Evolutionary conservation across 2,329 filamentous ascomycete genomes (phyloP).

Genomic region (Cytospora schulzeri): DNA sequence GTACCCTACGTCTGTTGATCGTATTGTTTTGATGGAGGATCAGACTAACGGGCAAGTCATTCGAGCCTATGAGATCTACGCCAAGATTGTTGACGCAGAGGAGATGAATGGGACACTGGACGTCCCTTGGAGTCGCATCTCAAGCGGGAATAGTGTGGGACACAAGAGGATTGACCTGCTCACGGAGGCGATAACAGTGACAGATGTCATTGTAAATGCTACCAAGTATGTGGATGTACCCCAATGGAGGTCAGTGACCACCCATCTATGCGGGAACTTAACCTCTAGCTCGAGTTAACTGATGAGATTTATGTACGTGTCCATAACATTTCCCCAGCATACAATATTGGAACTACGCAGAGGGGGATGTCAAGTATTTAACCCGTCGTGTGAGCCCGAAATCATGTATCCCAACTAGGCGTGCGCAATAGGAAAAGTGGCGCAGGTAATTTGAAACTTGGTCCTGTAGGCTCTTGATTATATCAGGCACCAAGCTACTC

Average conservation of each 20-base stretch:
- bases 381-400: no score
- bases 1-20: slow-evolving; percentile 29
- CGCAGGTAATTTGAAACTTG: no score
- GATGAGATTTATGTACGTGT: neutral
- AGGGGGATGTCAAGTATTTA: no score
- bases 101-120: slow-evolving; percentile 26
- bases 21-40: slow-evolving; percentile 35
- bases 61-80: slow-evolving; percentile 32
- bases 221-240: slow-evolving; percentile 32
- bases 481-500: no score
- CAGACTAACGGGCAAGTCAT: slow-evolving; percentile 33
- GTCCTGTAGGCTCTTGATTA: no score
- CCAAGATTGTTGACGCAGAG: slow-evolving; percentile 23
- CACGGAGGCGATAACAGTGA: slow-evolving; percentile 27
- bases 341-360: no score
- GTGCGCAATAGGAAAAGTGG: no score
- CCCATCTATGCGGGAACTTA: slow-evolving; percentile 30
- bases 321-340: neutral
- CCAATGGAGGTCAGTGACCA: slow-evolving; percentile 31
- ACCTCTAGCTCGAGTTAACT: neutral
- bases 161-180: slow-evolving; percentile 35
- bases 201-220: slow-evolving; percentile 31
- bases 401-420: no score
- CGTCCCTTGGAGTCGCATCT: slow-evolving; percentile 30
- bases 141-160: slow-evolving; percentile 33